phyloP scores from a whole-genome alignment of 352 stramenopile species.

The Phytophthora ohioensis region DNA sequence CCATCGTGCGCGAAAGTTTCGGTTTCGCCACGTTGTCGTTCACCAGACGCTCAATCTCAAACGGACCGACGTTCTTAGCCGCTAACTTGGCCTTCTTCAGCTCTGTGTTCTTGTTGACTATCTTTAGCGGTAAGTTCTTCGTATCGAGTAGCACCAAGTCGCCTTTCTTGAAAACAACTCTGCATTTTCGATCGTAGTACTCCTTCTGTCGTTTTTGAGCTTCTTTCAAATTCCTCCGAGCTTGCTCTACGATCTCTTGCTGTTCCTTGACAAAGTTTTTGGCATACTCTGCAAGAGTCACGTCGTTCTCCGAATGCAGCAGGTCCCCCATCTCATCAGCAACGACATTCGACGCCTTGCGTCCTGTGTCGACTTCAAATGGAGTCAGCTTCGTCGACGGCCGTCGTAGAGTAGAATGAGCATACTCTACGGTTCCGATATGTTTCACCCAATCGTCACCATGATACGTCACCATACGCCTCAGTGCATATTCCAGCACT shows the following conservation, averaged over 20 bases:
- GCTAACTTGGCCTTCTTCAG: slow-evolving; percentile 22
- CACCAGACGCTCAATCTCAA: slow-evolving; percentile 11
- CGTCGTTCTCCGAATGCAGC: slow-evolving; percentile 1
- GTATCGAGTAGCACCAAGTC: slow-evolving; percentile 23
- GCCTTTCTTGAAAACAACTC: slow-evolving; percentile 13
- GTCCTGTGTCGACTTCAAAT: slow-evolving; percentile 27
- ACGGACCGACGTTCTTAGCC: slow-evolving; percentile 20
- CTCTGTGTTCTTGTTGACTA: slow-evolving; percentile 11
- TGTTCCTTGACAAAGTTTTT: slow-evolving; percentile 18
- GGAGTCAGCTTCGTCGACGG: slow-evolving; percentile 14
- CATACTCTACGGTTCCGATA: slow-evolving; percentile 27
- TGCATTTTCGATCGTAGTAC: slow-evolving; percentile 26
- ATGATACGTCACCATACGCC: slow-evolving; percentile 26
- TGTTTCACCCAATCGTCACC: slow-evolving; percentile 19
- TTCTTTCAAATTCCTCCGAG: slow-evolving; percentile 15
- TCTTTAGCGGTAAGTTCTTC: slow-evolving; percentile 23
- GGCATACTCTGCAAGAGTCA: slow-evolving; percentile 16
- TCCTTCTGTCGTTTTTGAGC: slow-evolving; percentile 22
- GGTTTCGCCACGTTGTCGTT: slow-evolving; percentile 19
- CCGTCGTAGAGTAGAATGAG: slow-evolving; percentile 20
- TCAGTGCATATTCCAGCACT: slow-evolving; percentile 22
- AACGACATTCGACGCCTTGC: slow-evolving; percentile 7
- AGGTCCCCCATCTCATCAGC: slow-evolving; percentile 12
- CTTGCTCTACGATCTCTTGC: slow-evolving; percentile 19
- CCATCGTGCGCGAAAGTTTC: slow-evolving; percentile 4